Evolutionary conservation across 1,139 yeast genomes (phyloP).

Genomic region (Taphrina communis): DNA sequence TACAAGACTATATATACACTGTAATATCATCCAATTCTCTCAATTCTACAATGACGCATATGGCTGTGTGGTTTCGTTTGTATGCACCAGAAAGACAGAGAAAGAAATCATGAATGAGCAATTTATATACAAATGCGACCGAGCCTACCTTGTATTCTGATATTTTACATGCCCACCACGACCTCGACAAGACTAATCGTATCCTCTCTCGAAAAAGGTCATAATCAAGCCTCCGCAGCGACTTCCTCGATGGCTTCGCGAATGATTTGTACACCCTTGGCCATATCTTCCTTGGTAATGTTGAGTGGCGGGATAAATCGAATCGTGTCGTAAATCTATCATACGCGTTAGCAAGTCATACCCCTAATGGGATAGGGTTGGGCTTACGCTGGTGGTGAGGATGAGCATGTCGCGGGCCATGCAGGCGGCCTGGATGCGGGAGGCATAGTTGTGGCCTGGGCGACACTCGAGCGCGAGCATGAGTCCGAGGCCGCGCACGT

Average conservation of each 20-base stretch:
- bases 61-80: no score
- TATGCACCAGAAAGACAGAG: no score
- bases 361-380: not conserved
- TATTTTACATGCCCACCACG: no score
- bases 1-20: no score
- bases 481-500: constrained; percentile 85
- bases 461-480: constrained; percentile 83
- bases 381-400: constrained; percentile 65
- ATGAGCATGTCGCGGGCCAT: constrained; percentile 79
- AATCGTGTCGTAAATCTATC: constrained; percentile 76
- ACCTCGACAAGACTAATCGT: no score
- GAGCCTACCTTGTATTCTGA: no score
- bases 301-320: constrained; percentile 92
- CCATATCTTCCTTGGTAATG: constrained; percentile 70
- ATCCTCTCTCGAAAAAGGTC: not conserved
- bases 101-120: no score
- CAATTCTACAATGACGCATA: no score
- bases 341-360: not conserved
- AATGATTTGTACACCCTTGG: constrained; percentile 67
- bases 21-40: no score
- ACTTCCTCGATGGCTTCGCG: constrained; percentile 29
- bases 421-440: constrained; percentile 23
- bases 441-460: constrained; percentile 56
- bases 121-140: no score
- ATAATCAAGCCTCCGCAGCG: constrained; percentile 11